Evolutionary conservation across 768 basidiomycete species (phyloP).

Genomic region (Aureoboletus auriporus): DNA sequence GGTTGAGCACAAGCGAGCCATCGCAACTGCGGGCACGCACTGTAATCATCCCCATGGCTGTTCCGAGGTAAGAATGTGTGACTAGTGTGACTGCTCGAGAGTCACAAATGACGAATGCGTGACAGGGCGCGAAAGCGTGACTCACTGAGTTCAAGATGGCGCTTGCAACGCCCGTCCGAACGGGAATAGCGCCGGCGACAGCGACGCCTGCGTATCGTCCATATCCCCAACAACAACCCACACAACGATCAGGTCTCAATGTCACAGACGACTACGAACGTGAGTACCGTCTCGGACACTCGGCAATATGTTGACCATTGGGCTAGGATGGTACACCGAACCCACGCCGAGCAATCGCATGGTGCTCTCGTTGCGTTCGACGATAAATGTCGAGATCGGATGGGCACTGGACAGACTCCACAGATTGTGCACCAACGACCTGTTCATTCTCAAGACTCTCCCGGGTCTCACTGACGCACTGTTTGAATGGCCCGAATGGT

Average conservation of each 20-base stretch:
- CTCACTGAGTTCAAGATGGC: constrained; percentile 16
- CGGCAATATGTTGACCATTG: constrained; percentile 4
- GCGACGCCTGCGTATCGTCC: constrained; percentile 21
- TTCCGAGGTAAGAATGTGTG: constrained; percentile 4
- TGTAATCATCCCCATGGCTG: constrained; percentile 52
- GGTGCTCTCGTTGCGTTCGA: constrained; percentile 84
- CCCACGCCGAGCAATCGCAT: constrained; percentile 77
- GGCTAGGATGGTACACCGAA: constrained; percentile 83
- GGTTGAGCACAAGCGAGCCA: neutral
- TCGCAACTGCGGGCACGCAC: constrained; percentile 24
- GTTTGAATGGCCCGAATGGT: constrained; percentile 88
- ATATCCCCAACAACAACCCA: constrained; percentile 20
- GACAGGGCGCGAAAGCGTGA: constrained; percentile 16
- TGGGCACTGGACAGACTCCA: constrained; percentile 90
- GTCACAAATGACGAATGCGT: constrained; percentile 22
- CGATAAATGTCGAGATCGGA: constrained; percentile 74
- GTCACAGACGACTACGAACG: constrained; percentile 77
- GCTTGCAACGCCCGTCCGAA: constrained; percentile 27
- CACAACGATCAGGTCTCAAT: constrained; percentile 34
- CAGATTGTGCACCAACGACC: constrained; percentile 74
- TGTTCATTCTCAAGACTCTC: constrained; percentile 65
- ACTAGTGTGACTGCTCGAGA: constrained; percentile 4
- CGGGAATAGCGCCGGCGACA: constrained; percentile 13
- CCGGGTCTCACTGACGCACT: constrained; percentile 81
- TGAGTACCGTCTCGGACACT: constrained; percentile 31